Evolutionary conservation across 768 basidiomycete species (phyloP).

Genomic region (Lanmaoa pseudosensibilis): DNA sequence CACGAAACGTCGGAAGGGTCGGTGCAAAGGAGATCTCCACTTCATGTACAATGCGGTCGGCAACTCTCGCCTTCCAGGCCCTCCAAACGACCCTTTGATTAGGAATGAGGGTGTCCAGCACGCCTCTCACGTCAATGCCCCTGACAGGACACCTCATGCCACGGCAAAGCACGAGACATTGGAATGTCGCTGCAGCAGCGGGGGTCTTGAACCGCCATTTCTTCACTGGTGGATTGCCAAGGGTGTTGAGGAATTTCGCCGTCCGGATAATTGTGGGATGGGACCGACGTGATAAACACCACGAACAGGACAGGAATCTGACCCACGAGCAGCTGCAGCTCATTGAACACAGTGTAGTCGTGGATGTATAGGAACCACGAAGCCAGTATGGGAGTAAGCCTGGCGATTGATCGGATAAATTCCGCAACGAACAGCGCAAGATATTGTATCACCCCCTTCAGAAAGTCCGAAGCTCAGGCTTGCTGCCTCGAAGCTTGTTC

Average conservation of each 20-base stretch:
- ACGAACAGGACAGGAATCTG: too few relatives aligned
- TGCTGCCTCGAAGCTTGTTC: too few relatives aligned
- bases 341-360: too few relatives aligned
- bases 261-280: too few relatives aligned
- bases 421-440: too few relatives aligned
- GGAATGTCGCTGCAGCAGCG: neutral
- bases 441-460: too few relatives aligned
- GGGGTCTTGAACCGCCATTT: neutral
- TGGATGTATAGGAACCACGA: too few relatives aligned
- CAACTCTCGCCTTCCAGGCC: constrained; percentile 1
- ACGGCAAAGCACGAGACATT: neutral
- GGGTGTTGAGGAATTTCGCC: neutral
- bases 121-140: neutral
- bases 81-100: neutral
- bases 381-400: too few relatives aligned
- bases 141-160: neutral
- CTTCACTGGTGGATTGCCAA: neutral
- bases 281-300: too few relatives aligned
- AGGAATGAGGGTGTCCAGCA: neutral
- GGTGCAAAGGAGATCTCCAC: neutral
- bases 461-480: too few relatives aligned
- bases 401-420: too few relatives aligned
- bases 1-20: neutral
- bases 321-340: too few relatives aligned
- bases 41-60: constrained; percentile 1